phyloP scores from a whole-genome alignment of 2,329 filamentous ascomycete genomes.

The Penicillium sp. region DNA sequence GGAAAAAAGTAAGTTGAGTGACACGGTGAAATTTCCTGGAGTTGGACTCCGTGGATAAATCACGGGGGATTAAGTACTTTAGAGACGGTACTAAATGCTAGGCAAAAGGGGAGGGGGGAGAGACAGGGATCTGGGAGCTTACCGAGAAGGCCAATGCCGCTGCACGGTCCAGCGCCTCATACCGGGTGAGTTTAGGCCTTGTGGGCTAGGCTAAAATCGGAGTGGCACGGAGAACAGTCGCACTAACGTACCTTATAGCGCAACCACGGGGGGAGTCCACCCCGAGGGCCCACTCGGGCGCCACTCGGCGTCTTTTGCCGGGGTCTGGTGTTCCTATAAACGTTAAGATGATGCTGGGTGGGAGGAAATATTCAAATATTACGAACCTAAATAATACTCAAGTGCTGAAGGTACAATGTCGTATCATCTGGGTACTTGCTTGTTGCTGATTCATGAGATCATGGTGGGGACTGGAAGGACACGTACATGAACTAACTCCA shows the following conservation, averaged over 20 bases:
- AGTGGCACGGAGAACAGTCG: slow-evolving; percentile 27
- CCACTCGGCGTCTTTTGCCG: slow-evolving; percentile 23
- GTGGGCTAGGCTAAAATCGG: slow-evolving; percentile 25
- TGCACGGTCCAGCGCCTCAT: slow-evolving; percentile 21
- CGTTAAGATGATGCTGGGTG: too few relatives aligned
- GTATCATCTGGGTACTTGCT: background rate
- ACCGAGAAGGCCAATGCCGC: slow-evolving; percentile 11
- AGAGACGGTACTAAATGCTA: slow-evolving; percentile 1
- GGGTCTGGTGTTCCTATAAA: slow-evolving; percentile 12
- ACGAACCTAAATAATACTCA: too few relatives aligned
- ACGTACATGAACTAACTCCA: background rate
- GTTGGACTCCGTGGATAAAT: background rate
- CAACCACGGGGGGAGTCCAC: slow-evolving; percentile 25
- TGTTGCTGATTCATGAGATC: slow-evolving; percentile 1
- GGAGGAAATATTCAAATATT: too few relatives aligned
- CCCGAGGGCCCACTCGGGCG: slow-evolving; percentile 24
- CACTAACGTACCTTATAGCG: slow-evolving; percentile 24
- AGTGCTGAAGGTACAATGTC: background rate
- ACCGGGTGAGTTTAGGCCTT: slow-evolving; percentile 21
- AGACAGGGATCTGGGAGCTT: slow-evolving; percentile 13
- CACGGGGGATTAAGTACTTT: background rate
- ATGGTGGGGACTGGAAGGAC: background rate
- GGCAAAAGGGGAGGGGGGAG: slow-evolving; percentile 11
- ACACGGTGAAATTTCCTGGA: background rate
- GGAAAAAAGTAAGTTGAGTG: background rate